A percentile compares a stretch with the other conserved stretches of the same genome.
Evolutionary conservation across 1,284 basidiomycete species (phyloP).

Genomic region (Cutaneotrichosporon sp.): DNA sequence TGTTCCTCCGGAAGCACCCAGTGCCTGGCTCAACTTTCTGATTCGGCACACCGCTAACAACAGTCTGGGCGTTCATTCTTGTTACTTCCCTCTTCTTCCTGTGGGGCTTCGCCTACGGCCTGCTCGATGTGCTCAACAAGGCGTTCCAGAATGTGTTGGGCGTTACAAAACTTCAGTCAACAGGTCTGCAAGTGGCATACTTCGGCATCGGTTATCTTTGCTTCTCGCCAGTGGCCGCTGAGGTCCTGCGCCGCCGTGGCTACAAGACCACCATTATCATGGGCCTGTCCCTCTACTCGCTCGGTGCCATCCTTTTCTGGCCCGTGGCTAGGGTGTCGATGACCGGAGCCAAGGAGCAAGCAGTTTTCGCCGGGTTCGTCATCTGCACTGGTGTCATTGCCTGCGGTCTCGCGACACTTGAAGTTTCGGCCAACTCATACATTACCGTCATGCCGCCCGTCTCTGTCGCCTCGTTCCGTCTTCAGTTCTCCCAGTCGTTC

Average conservation of each 20-base stretch:
- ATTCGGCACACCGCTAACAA: neutral
- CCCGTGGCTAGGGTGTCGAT: constrained; percentile 58
- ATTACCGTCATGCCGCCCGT: constrained; percentile 57
- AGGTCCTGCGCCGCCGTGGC: constrained; percentile 47
- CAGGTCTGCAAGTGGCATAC: constrained; percentile 78
- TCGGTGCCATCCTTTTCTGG: constrained; percentile 76
- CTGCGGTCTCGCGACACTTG: constrained; percentile 54
- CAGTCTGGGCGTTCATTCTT: constrained; percentile 58
- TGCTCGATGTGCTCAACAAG: constrained; percentile 78
- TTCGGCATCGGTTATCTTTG: constrained; percentile 62
- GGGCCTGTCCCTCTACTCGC: constrained; percentile 64
- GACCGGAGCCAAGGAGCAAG: constrained; percentile 42
- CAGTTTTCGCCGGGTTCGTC: constrained; percentile 66
- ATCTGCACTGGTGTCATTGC: constrained; percentile 61
- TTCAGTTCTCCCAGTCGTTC: constrained; percentile 77
- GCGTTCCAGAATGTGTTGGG: constrained; percentile 72
- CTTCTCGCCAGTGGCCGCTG: constrained; percentile 47
- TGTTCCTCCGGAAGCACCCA: too few relatives aligned
- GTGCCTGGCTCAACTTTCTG: neutral
- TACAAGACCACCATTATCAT: constrained; percentile 56
- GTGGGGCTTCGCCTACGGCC: constrained; percentile 58
- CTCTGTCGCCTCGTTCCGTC: constrained; percentile 66
- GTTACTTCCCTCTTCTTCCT: constrained; percentile 77
- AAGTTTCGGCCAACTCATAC: constrained; percentile 72
- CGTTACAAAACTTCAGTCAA: constrained; percentile 73